Evolutionary conservation across 768 basidiomycete genomes (phyloP), one percentile per base, ranked within the genome.

Genomic region (Dictyophora rubrovolvata): DNA sequence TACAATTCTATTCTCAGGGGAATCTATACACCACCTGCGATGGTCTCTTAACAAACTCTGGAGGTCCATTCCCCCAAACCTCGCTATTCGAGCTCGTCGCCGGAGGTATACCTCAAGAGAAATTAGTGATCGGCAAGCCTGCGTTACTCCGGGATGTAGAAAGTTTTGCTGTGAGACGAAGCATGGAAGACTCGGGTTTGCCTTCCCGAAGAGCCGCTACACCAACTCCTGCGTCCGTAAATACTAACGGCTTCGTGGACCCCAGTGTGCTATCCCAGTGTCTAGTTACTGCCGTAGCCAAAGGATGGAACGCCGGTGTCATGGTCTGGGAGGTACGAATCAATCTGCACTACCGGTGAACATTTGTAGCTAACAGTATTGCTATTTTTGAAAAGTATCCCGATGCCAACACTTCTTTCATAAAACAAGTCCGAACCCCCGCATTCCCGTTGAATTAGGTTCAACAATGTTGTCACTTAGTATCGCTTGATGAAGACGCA

Each of bases 351-450:
- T n/a, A n/a, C 5, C 23, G 3, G 10, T 28, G 2, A 18, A 8
- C 18, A 14, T 37, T 35, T 34, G 2, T 14, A n/a, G 17, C 18
- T 22, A 9, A 10, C 35, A 8, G 18, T 22, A 51, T 20, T 5
- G 22, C 21, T 46, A n/a, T 48, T 33, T 70, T 72, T 1, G 74
- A 68, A 68, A 72, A 75, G 71, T 77, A 71, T 65, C 76, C 76
- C 59, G 69, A 73, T 60, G 75, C 72, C 12, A 69, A 68, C 18
- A 67, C 70, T 8, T 17, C 70, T 20, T 79, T 77, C 76, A 75
- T 79, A 52, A 54, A 67, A 56, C 64, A 65, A 18, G 75, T 76
- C 34, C 72, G 75, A 22, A 60, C 68, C 16, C 65, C 65, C 48
- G 63, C 73, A 20, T 75, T 70, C 64, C 73, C 74, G 33, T 67